These are phyloP conservation scores for Punica granatum DNA, from an alignment of 345 rosid genomes.

Conservation along the genomic window DNA sequence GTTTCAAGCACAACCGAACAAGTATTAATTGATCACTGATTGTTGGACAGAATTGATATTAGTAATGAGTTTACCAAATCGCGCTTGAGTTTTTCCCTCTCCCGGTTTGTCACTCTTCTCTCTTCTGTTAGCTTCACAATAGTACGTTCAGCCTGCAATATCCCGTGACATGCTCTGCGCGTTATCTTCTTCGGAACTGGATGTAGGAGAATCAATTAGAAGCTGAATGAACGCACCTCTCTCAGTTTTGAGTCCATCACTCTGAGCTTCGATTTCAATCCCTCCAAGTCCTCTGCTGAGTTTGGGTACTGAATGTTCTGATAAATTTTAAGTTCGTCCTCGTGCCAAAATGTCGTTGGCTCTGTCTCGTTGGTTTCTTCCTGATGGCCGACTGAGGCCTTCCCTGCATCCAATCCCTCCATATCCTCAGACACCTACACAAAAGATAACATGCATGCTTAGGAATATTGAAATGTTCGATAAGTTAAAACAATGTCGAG, in stretches of 20 bases:
- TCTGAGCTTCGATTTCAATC: slow-evolving; percentile 26
- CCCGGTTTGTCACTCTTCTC: slow-evolving; percentile 18
- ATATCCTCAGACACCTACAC: slow-evolving; percentile 7
- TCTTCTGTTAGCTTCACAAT: slow-evolving; percentile 34
- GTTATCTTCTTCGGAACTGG: not conserved
- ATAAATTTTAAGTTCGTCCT: slow-evolving; percentile 7
- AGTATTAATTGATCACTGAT: not conserved
- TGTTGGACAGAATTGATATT: not conserved
- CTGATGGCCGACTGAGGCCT: not conserved
- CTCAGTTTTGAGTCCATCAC: slow-evolving; percentile 24
- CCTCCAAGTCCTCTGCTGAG: slow-evolving; percentile 25
- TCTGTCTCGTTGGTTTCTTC: not conserved
- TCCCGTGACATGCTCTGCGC: not conserved
- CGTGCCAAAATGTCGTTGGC: not conserved
- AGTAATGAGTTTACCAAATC: slow-evolving; percentile 50
- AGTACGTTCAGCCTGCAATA: slow-evolving; percentile 37
- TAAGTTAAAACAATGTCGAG: not conserved
- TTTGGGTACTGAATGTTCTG: slow-evolving; percentile 11
- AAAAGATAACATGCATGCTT: not conserved
- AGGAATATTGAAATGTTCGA: not conserved
- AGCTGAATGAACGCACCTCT: slow-evolving; percentile 17
- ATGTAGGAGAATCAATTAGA: not conserved
- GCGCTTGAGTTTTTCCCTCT: slow-evolving; percentile 27
- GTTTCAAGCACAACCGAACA: not conserved
- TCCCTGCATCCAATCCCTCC: slow-evolving; percentile 2